A percentile compares a stretch with the other conserved stretches of the same genome.
These are phyloP conservation scores for Goffeauzyma gilvescens DNA, from an alignment of 768 basidiomycete genomes.

Conservation along the genomic window DNA sequence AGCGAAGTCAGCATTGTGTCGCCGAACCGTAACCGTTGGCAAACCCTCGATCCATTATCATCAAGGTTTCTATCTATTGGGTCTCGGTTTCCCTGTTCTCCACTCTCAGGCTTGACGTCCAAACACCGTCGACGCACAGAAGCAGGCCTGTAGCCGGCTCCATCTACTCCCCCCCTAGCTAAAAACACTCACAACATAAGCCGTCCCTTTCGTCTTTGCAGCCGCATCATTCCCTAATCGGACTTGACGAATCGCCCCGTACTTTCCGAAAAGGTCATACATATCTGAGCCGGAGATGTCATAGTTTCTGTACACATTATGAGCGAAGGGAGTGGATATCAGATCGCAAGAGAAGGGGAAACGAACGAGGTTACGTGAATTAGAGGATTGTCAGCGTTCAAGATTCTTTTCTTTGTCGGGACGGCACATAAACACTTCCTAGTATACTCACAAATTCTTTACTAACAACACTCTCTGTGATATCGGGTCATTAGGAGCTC, in stretches of 20 bases:
- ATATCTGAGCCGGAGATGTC: slow-evolving; percentile 54
- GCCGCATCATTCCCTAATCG: slow-evolving; percentile 61
- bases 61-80: too few relatives aligned
- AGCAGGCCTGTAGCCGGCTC: background rate
- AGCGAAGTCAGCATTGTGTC: background rate
- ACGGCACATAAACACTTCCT: background rate
- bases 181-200: slow-evolving; percentile 80
- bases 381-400: background rate
- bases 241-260: slow-evolving; percentile 89
- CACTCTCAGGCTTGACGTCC: background rate
- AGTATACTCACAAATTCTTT: slow-evolving; percentile 27
- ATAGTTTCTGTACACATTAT: slow-evolving; percentile 19
- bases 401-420: background rate
- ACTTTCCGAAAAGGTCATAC: slow-evolving; percentile 92
- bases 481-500: slow-evolving; percentile 23
- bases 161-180: too few relatives aligned
- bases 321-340: background rate
- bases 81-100: too few relatives aligned
- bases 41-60: too few relatives aligned
- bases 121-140: background rate
- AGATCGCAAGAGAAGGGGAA: background rate
- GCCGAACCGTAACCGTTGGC: too few relatives aligned
- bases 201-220: slow-evolving; percentile 81
- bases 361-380: background rate
- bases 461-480: slow-evolving; percentile 28